phyloP scores from a whole-genome alignment of 148 eudicot species.

The Camellia japonica region DNA sequence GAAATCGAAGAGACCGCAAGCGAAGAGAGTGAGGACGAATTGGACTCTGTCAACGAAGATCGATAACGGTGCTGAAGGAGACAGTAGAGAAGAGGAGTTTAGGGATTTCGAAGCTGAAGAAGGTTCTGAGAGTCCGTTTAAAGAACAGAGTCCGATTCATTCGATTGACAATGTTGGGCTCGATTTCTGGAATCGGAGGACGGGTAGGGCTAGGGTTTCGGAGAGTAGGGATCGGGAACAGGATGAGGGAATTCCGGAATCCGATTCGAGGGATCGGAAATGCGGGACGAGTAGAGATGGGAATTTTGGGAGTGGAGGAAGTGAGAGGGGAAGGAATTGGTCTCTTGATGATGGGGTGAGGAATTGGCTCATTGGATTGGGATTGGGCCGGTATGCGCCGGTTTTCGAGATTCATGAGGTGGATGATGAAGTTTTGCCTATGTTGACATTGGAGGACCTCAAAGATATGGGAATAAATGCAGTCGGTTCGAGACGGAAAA shows the following conservation, averaged over 20 bases:
- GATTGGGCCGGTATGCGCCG: conserved; percentile 52
- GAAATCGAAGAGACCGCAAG: conserved; percentile 19
- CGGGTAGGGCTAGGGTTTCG: conserved; percentile 28
- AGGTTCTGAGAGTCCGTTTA: conserved; percentile 35
- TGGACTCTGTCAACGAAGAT: conserved; percentile 19
- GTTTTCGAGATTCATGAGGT: conserved; percentile 80
- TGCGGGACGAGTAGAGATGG: conserved; percentile 14
- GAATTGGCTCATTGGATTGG: conserved; percentile 57
- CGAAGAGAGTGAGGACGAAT: conserved; percentile 30
- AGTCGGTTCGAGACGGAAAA: conserved; percentile 65
- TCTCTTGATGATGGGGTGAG: conserved; percentile 40
- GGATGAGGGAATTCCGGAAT: conserved; percentile 8
- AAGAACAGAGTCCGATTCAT: conserved; percentile 39
- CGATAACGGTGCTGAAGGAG: conserved; percentile 18
- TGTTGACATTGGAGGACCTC: conserved; percentile 66
- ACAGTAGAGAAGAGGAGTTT: conserved; percentile 26
- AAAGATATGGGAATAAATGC: conserved; percentile 84
- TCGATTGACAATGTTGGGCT: conserved; percentile 32
- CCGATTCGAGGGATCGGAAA: too few species aligned
- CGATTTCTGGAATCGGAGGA: conserved; percentile 29
- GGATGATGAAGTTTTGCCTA: conserved; percentile 69
- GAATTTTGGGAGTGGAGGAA: conserved; percentile 11
- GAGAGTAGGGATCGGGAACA: conserved; percentile 22
- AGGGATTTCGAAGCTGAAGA: conserved; percentile 35
- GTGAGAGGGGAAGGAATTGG: conserved; percentile 4